Evolutionary conservation across 1,139 yeast species (phyloP), one percentile per base, ranked within the genome.

Genomic region (Saccharomyces hybrid): DNA sequence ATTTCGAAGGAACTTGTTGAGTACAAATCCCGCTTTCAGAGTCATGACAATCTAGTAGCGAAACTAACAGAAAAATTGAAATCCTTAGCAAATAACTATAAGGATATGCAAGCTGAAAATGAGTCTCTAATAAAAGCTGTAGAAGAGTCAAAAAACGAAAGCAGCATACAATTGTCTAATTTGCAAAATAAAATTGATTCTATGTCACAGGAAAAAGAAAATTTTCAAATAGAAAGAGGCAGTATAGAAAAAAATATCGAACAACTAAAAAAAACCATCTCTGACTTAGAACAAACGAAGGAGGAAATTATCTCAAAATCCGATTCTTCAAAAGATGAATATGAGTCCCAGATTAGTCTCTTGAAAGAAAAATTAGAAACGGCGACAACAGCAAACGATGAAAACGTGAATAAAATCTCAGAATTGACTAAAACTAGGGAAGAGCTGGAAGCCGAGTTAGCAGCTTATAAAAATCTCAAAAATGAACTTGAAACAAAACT

Each of bases 41-140:
- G 65, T 44, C 70, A 68, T 48, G 67, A 67, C 13, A 44, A 57
- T 0, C 54, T 73, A 26, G 67, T 73, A 9, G 63, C 70, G 3
- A 73, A 71, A 51, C 49, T 74, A 51, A 72, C 75, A 0, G 75
- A 70, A 28, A 73, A 72, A 55, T 52, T 74, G 38, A 70, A 73
- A 59, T 64, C 71, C 1, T 52, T 72, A 9, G 74, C 75, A 1
- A 59, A 56, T 8, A 61, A 63, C 5, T 70, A 63, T 51, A 67
- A 67, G 34, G 67, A 67, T 13, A 49, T 71, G 7, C 61, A 65
- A 32, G 31, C 56, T 4, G 67, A 64, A 23, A 66, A 66, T 50
- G 60, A 61, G n/a, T 49, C 34, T 3, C 53, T 66, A 38, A 65
- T 63, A 34, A 48, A 53, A 5, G 41, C 57, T 8, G 7, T 66